Evolutionary conservation across 2,329 filamentous ascomycete species (phyloP).

Genomic region (Colletotrichum zoysiae): DNA sequence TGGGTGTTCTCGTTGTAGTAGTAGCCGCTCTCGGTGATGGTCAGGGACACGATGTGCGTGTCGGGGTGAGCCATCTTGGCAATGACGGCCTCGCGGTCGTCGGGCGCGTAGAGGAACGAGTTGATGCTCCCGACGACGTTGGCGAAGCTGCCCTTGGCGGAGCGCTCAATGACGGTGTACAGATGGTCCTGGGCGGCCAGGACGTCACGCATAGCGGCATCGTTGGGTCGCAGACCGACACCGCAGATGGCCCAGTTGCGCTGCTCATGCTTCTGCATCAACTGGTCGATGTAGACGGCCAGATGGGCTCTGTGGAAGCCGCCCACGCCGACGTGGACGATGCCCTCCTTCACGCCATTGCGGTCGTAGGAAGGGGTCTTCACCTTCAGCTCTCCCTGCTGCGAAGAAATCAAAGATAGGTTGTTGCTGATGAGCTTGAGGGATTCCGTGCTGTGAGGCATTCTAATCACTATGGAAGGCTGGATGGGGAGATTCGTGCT

Average conservation of each 20-base stretch:
- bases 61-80: slow-evolving; percentile 67
- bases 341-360: slow-evolving; percentile 62
- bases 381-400: slow-evolving; percentile 39
- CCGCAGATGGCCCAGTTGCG: slow-evolving; percentile 65
- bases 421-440: slow-evolving; percentile 39
- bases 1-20: slow-evolving; percentile 71
- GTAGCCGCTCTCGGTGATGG: slow-evolving; percentile 69
- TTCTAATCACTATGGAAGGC: slow-evolving; percentile 20
- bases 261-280: slow-evolving; percentile 60
- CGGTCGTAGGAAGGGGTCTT: slow-evolving; percentile 59
- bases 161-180: slow-evolving; percentile 68
- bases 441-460: slow-evolving; percentile 42
- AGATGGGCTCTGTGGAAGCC: slow-evolving; percentile 67
- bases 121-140: slow-evolving; percentile 65
- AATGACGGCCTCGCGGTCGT: slow-evolving; percentile 64
- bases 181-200: slow-evolving; percentile 62
- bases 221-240: slow-evolving; percentile 64
- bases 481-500: neutral
- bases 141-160: slow-evolving; percentile 61
- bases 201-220: slow-evolving; percentile 64
- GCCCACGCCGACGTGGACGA: slow-evolving; percentile 66
- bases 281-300: slow-evolving; percentile 63
- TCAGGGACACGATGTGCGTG: slow-evolving; percentile 67
- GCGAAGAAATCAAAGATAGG: slow-evolving; percentile 34
- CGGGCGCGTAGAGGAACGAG: slow-evolving; percentile 64